Conservation (phyloP, 2,329 filamentous ascomycete genomes). For the Cladosporium oxysporum region DNA sequence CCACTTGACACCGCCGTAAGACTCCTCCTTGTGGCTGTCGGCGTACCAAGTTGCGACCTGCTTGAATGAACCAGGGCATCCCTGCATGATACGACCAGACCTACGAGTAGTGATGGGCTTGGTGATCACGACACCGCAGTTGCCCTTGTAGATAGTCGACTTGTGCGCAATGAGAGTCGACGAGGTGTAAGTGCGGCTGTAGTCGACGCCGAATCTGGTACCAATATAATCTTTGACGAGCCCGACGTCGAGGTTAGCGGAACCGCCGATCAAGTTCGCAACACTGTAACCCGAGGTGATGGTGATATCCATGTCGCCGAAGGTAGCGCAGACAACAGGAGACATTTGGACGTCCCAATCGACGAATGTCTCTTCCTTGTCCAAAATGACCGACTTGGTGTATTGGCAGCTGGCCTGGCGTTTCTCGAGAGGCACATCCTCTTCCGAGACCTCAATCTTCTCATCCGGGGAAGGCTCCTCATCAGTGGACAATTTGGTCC, state of each 20-base stretch:
- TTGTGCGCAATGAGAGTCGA: conserved; percentile 22
- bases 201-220: conserved; percentile 17
- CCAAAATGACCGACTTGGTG: background rate
- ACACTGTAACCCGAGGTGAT: conserved; percentile 21
- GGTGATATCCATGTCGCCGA: conserved; percentile 18
- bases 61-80: conserved; percentile 24
- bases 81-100: conserved; percentile 25
- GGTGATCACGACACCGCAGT: conserved; percentile 26
- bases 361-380: conserved; percentile 19
- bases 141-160: conserved; percentile 19
- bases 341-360: conserved; percentile 28
- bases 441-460: background rate
- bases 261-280: background rate
- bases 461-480: background rate
- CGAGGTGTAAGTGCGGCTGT: conserved; percentile 18
- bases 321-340: conserved; percentile 21
- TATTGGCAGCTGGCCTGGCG: background rate
- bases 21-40: conserved; percentile 23
- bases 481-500: background rate
- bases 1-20: conserved; percentile 26
- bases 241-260: background rate
- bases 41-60: conserved; percentile 27
- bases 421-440: background rate
- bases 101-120: conserved; percentile 27
- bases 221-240: background rate